These are phyloP conservation scores for Croton setiger DNA, from an alignment of 441 rosid genomes.

Conservation along the genomic window DNA sequence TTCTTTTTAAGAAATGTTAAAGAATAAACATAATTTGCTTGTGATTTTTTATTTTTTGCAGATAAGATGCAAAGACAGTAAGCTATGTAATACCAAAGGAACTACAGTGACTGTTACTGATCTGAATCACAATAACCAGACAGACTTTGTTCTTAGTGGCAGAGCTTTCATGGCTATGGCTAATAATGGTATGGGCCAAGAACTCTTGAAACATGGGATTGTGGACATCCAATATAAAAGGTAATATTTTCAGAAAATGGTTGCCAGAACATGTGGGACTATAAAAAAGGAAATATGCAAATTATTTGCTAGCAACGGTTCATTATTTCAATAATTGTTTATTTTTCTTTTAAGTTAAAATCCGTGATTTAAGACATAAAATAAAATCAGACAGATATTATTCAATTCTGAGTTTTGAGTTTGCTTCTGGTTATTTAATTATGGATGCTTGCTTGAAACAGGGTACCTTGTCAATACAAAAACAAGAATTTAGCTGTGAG, in stretches of 20 bases:
- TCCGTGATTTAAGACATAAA: no score
- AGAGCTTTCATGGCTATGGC: constrained; percentile 83
- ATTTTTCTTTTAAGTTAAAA: no score
- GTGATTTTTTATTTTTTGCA: constrained; percentile 13
- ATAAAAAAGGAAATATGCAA: constrained; percentile 5
- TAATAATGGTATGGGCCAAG: constrained; percentile 39
- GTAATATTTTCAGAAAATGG: constrained; percentile 22
- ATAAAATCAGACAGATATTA: not conserved
- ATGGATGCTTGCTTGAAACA: constrained; percentile 19
- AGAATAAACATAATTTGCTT: not conserved
- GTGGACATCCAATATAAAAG: constrained; percentile 73
- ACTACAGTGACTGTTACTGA: constrained; percentile 68
- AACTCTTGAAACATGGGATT: constrained; percentile 53
- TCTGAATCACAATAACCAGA: constrained; percentile 50
- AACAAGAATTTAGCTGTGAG: constrained; percentile 61
- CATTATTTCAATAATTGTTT: constrained; percentile 2
- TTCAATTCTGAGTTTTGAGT: not conserved
- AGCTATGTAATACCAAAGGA: constrained; percentile 56
- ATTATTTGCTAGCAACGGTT: constrained; percentile 39
- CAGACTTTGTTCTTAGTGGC: constrained; percentile 78
- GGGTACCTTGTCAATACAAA: constrained; percentile 81
- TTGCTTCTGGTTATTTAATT: not conserved
- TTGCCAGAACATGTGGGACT: not conserved
- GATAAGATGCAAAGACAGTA: constrained; percentile 71
- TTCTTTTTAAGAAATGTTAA: no score